Conservation (phyloP, 2,329 filamentous ascomycete species). For the Orbilia oligospora region DNA sequence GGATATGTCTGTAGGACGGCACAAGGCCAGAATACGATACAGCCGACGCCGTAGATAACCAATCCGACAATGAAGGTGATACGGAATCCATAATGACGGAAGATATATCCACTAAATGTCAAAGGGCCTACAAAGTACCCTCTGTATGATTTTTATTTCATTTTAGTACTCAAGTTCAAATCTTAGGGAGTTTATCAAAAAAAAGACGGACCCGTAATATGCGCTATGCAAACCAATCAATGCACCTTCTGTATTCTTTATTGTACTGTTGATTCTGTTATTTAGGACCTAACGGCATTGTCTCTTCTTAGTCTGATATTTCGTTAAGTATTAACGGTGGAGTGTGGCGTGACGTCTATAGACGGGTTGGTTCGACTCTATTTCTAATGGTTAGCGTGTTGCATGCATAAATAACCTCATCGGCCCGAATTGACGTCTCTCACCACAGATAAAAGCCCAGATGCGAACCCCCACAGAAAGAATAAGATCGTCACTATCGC, state of each 20-base stretch:
- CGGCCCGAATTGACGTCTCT: constrained; percentile 29
- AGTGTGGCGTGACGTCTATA: constrained; percentile 68
- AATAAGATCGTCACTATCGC: constrained; percentile 68
- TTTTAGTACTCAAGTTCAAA: constrained; percentile 1
- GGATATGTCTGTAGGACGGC: constrained; percentile 80
- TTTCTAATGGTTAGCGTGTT: constrained; percentile 31
- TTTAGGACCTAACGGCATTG: constrained; percentile 40
- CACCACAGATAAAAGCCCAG: constrained; percentile 68
- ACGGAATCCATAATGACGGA: constrained; percentile 83
- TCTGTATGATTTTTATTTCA: constrained; percentile 10
- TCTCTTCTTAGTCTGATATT: constrained; percentile 7
- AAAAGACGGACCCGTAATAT: constrained; percentile 69
- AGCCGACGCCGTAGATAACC: constrained; percentile 78
- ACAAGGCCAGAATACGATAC: constrained; percentile 87
- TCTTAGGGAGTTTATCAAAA: not conserved
- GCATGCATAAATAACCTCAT: constrained; percentile 34
- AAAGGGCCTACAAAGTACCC: constrained; percentile 68
- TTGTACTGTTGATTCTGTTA: constrained; percentile 58
- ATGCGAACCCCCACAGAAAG: constrained; percentile 70
- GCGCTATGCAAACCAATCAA: constrained; percentile 69
- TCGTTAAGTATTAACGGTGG: constrained; percentile 65
- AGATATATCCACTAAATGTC: constrained; percentile 70
- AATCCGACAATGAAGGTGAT: constrained; percentile 84
- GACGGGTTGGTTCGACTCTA: constrained; percentile 65
- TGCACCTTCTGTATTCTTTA: constrained; percentile 50